Evolutionary conservation across 2,329 filamentous ascomycete species (phyloP).

Genomic region (Dissoconium aciculare): DNA sequence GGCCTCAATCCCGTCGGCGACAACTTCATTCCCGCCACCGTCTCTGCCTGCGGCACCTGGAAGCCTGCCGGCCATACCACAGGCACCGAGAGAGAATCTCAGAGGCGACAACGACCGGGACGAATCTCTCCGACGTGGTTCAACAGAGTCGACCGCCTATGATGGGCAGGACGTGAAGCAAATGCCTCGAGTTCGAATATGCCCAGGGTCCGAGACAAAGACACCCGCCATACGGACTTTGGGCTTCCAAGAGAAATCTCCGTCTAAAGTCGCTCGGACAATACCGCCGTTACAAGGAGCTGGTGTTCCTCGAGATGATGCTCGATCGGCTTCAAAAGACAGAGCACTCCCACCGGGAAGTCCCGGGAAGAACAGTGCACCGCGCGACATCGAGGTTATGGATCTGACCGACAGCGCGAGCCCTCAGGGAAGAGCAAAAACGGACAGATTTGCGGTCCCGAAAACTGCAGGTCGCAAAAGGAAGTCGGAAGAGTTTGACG

Average conservation of each 20-base stretch:
- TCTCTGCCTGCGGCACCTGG: too few relatives aligned
- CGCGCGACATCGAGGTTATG: slow-evolving; percentile 19
- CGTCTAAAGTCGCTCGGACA: slow-evolving; percentile 3
- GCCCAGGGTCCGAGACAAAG: slow-evolving; percentile 29
- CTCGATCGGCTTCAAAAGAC: slow-evolving; percentile 1
- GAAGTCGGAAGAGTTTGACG: slow-evolving; percentile 32
- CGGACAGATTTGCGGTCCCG: slow-evolving; percentile 4
- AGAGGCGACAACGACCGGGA: too few relatives aligned
- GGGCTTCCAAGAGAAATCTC: slow-evolving; percentile 5
- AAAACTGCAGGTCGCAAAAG: slow-evolving; percentile 25
- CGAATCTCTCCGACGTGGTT: too few relatives aligned
- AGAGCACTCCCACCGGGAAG: background rate
- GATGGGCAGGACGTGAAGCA: slow-evolving; percentile 4
- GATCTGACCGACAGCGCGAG: slow-evolving; percentile 22
- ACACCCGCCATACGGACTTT: slow-evolving; percentile 14
- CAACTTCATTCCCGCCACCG: slow-evolving; percentile 12
- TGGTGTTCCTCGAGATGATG: background rate
- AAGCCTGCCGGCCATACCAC: too few relatives aligned
- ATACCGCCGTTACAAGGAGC: background rate
- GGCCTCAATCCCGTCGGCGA: slow-evolving; percentile 27
- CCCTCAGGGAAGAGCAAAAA: slow-evolving; percentile 10
- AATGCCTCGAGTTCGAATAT: slow-evolving; percentile 32
- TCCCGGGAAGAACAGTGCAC: background rate
- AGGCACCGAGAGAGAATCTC: too few relatives aligned
- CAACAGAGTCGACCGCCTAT: too few relatives aligned